Base-by-base conservation (phyloP, 495 filamentous ascomycete genomes). In the Thozetella sp. region DNA sequence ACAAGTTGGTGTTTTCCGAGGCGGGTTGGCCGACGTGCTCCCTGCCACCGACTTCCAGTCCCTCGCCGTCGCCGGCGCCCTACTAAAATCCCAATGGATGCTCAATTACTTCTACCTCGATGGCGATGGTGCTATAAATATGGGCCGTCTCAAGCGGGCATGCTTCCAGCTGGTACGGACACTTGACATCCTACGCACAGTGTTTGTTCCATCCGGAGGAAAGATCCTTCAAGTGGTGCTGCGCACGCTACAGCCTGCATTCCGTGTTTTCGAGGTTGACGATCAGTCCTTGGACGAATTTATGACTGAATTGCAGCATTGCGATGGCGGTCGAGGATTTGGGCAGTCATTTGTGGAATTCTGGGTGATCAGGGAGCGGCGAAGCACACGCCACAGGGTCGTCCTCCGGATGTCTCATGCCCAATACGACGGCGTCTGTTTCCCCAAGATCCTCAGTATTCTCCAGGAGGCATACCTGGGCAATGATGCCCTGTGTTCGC, bases 381-480 rank as follows among this genome's bases (percentile, higher is more conserved):
- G 74, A 51, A 70, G 67, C 22, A 75, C 66, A 25, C 70, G 79
- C 22, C 73, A 85, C 62, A 75, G 80, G 17, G 79, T 91, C 43
- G 69, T 86, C 53, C 72, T 91, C 15, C 79, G 86, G 1, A 76
- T 90, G 3, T 90, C 86, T 0, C 88, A 91, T 59, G 86, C 87
- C 4, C 88, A 91, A 61, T 90, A 86, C 54, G 88, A 90, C 57
- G 87, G 85, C 24, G 76, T 90, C 1, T 89, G 81, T 67, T 72
- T 90, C 20, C 79, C 85, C 0, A 77, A 73, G 55, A 83, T 90
- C 20, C 76, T 88, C 57, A 65, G 70, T 1, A 80, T 80, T 25
- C 78, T 90, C 48, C 74, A 82, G 34, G 72, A 74, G 20, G 75
- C 75, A 0, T 90, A 87, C 64, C 72, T 79, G 50, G 80, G 80